Conservation (phyloP, 768 basidiomycete species). For the Termitomyces sp. region DNA sequence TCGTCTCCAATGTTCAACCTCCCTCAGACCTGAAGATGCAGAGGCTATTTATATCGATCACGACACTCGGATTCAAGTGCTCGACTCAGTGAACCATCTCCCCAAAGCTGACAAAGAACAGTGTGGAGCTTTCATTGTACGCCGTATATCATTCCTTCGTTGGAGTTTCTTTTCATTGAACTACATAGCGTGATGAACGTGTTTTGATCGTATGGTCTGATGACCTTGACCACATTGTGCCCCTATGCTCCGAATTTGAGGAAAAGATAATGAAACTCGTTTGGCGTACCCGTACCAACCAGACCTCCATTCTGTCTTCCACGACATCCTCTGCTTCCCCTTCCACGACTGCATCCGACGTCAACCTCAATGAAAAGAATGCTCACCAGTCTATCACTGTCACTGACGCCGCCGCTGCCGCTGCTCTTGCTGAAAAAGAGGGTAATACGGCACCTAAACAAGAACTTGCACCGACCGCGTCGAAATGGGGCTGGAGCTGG, state of each 20-base stretch:
- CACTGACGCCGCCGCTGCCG: slow-evolving; percentile 26
- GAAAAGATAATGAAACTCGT: slow-evolving; percentile 57
- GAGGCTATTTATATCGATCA: slow-evolving; percentile 64
- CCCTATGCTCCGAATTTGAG: slow-evolving; percentile 68
- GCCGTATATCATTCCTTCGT: slow-evolving; percentile 13
- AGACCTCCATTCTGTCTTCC: slow-evolving; percentile 35
- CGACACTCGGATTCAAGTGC: slow-evolving; percentile 83
- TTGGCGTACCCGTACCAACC: slow-evolving; percentile 41
- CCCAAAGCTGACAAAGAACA: slow-evolving; percentile 86
- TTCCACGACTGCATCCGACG: slow-evolving; percentile 46
- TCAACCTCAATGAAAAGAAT: slow-evolving; percentile 49
- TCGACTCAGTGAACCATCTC: slow-evolving; percentile 64
- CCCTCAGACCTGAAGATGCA: slow-evolving; percentile 50
- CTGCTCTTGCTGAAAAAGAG: slow-evolving; percentile 27
- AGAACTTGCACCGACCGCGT: slow-evolving; percentile 18
- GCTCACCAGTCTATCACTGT: slow-evolving; percentile 21
- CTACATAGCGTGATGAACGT: slow-evolving; percentile 67
- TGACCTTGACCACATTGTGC: slow-evolving; percentile 74
- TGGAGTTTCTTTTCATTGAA: slow-evolving; percentile 8
- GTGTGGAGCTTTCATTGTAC: slow-evolving; percentile 81
- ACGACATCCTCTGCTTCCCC: slow-evolving; percentile 35
- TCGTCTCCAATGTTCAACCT: not conserved
- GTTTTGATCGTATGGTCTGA: slow-evolving; percentile 86
- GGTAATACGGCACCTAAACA: slow-evolving; percentile 14
- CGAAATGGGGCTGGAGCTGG: slow-evolving; percentile 50